These are phyloP conservation scores for Ceratobasidium sp. DNA, from an alignment of 1,284 basidiomycete genomes.

Conservation along the genomic window DNA sequence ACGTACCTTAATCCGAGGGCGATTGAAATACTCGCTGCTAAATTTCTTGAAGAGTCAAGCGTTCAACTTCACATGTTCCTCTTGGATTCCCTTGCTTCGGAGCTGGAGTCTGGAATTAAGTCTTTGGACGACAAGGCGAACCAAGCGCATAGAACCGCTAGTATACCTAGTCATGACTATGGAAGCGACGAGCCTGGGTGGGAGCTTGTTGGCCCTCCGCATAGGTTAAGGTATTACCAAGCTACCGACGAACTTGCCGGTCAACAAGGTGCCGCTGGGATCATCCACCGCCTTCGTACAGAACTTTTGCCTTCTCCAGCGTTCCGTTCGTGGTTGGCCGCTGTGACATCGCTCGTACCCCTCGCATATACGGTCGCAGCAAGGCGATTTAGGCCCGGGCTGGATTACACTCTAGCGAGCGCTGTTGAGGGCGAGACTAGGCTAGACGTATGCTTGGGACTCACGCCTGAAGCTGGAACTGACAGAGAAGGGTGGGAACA, in stretches of 20 bases:
- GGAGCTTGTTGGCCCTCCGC: constrained; percentile 85
- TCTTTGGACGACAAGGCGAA: constrained; percentile 66
- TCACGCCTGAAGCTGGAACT: constrained; percentile 68
- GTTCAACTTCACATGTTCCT: constrained; percentile 92
- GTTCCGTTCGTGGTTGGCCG: constrained; percentile 89
- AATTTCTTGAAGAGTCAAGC: constrained; percentile 89
- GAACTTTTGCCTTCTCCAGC: constrained; percentile 82
- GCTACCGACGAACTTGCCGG: constrained; percentile 52
- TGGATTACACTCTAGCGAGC: constrained; percentile 95
- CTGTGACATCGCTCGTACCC: constrained; percentile 80
- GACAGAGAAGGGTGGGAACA: constrained; percentile 65
- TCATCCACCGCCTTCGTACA: constrained; percentile 46
- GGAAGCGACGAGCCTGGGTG: constrained; percentile 62
- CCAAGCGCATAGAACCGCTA: constrained; percentile 60
- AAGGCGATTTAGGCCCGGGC: constrained; percentile 87
- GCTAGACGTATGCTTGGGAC: constrained; percentile 87
- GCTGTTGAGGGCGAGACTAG: constrained; percentile 84
- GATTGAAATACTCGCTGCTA: constrained; percentile 78
- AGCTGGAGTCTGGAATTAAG: constrained; percentile 71
- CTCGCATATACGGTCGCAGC: constrained; percentile 78
- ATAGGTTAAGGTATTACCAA: constrained; percentile 90
- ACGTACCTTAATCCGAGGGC: constrained; percentile 87
- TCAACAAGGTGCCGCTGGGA: constrained; percentile 22
- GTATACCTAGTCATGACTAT: constrained; percentile 54
- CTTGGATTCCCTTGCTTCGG: constrained; percentile 66